Evolutionary conservation across 306 rosid genomes (phyloP).

Genomic region (Cyclanthera cordifolia): DNA sequence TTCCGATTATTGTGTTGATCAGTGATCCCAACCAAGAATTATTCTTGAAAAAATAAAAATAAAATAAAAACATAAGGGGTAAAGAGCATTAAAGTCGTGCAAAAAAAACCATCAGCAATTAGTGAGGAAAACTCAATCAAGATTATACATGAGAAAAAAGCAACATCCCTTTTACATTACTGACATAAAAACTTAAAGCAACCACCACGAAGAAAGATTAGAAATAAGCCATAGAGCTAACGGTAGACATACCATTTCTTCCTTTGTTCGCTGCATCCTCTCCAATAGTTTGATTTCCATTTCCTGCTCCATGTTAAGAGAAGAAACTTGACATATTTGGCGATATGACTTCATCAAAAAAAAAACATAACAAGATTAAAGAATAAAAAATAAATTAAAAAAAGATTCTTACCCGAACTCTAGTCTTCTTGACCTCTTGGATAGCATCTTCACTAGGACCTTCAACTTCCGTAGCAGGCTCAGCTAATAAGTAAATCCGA

Average conservation of each 20-base stretch:
- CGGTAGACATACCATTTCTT: conserved; percentile 59
- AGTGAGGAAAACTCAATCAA: neutral
- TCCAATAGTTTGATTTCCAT: conserved; percentile 82
- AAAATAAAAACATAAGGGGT: conserved; percentile 2
- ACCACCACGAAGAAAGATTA: neutral
- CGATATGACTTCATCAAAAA: neutral
- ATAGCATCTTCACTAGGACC: conserved; percentile 70
- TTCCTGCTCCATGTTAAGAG: conserved; percentile 49
- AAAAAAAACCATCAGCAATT: neutral
- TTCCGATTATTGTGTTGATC: conserved; percentile 82
- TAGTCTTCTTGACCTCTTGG: conserved; percentile 81
- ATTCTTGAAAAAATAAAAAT: conserved; percentile 35
- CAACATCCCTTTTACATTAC: neutral
- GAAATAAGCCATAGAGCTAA: neutral
- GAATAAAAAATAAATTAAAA: too few species aligned
- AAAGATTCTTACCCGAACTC: conserved; percentile 44
- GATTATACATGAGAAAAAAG: neutral
- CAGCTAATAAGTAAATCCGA: conserved; percentile 87
- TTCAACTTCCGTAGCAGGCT: conserved; percentile 89
- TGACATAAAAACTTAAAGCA: neutral
- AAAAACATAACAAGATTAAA: too few species aligned
- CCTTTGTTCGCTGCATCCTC: conserved; percentile 49
- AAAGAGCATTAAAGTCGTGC: neutral
- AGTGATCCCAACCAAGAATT: conserved; percentile 94
- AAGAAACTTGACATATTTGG: conserved; percentile 4